Percentiles rank a stretch among this genome's conserved stretches.
phyloP scores from a whole-genome alignment of 2,329 filamentous ascomycete genomes.

The Sclerotinia borealis region DNA sequence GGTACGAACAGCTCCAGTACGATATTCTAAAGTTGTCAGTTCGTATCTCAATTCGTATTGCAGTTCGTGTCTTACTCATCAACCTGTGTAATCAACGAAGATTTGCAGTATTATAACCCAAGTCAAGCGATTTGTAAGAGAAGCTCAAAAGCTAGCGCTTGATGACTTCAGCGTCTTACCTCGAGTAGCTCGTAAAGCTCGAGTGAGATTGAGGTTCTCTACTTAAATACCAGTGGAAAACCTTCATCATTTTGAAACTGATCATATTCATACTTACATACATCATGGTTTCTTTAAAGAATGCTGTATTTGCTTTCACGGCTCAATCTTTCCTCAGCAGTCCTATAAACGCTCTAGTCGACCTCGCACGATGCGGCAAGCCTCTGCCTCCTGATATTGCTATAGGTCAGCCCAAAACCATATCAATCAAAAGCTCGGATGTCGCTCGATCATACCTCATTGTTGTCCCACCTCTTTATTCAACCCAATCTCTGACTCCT shows the following conservation, averaged over 20 bases:
- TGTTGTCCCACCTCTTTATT: conserved; percentile 36
- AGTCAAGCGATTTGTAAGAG: background rate
- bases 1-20: background rate
- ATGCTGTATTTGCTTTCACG: background rate
- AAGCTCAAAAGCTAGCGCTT: background rate
- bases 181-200: background rate
- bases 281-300: background rate
- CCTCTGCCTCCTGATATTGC: background rate
- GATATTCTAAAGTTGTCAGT: no score
- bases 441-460: conserved; percentile 33
- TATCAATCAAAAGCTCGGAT: conserved; percentile 18
- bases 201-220: background rate
- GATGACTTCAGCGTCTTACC: background rate
- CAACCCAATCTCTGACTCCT: conserved; percentile 25
- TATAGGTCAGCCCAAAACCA: conserved; percentile 10
- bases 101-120: background rate
- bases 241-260: background rate
- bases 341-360: background rate
- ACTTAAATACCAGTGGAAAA: background rate
- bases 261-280: background rate
- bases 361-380: background rate
- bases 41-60: no score
- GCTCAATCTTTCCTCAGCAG: background rate
- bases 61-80: background rate
- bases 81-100: background rate